Evolutionary conservation across 2,329 filamentous ascomycete genomes (phyloP).

Genomic region (Fusarium illudens): DNA sequence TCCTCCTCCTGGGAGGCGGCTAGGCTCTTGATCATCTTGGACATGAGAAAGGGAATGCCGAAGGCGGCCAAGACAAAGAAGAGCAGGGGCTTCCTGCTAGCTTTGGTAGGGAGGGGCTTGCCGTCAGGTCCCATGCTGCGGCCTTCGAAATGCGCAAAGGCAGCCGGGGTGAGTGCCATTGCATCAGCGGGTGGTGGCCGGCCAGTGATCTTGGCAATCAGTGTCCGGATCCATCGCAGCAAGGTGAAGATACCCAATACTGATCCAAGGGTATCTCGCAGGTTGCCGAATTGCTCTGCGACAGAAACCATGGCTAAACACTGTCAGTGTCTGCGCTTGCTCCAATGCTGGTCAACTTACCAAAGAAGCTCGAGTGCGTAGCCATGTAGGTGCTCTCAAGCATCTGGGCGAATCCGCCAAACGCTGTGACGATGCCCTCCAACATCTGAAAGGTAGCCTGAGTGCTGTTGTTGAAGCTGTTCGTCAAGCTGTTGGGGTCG

Average conservation of each 20-base stretch:
- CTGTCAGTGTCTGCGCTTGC: conserved; percentile 9
- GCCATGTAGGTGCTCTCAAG: conserved; percentile 99
- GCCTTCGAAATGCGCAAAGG: conserved; percentile 89
- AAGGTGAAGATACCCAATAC: conserved; percentile 95
- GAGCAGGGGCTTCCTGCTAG: conserved; percentile 93
- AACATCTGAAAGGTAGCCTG: conserved; percentile 98
- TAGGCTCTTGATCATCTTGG: conserved; percentile 88
- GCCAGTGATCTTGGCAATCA: conserved; percentile 91
- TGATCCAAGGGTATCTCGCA: conserved; percentile 92
- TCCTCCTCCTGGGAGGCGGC: conserved; percentile 88
- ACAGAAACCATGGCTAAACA: conserved; percentile 92
- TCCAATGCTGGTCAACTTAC: conserved; percentile 59
- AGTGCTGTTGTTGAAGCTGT: conserved; percentile 93
- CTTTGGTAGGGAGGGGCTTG: conserved; percentile 70
- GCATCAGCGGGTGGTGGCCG: conserved; percentile 89
- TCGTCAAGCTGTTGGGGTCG: conserved; percentile 93
- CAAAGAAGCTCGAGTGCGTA: conserved; percentile 97
- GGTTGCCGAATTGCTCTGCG: conserved; percentile 93
- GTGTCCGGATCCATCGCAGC: conserved; percentile 91
- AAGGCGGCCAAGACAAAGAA: conserved; percentile 96
- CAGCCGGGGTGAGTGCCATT: conserved; percentile 84
- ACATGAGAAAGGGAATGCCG: conserved; percentile 95
- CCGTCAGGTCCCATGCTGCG: conserved; percentile 69
- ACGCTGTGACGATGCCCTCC: conserved; percentile 94
- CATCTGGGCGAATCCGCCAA: conserved; percentile 99